Percentiles rank a stretch among this genome's conserved stretches.
Evolutionary conservation across 192 early-diverging fungal species (phyloP).

Genomic region (Entrophospora sp.): DNA sequence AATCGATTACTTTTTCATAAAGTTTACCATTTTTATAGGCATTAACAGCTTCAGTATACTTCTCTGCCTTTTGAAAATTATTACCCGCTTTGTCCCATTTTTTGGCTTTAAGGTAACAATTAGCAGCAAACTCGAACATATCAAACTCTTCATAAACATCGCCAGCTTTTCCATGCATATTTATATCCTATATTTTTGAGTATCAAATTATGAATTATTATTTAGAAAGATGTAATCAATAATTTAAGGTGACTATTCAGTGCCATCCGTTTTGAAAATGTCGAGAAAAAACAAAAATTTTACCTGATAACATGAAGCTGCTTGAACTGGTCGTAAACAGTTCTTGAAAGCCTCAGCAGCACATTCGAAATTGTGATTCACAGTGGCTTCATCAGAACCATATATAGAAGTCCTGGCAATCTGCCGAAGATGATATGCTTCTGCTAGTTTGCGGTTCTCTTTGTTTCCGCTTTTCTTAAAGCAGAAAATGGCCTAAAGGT

Average conservation of each 20-base stretch:
- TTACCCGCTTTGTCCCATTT: not conserved
- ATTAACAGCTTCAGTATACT: not conserved
- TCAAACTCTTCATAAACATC: no score
- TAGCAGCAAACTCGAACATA: not conserved
- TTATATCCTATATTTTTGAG: not conserved
- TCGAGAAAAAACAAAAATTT: not conserved
- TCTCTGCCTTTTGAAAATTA: no score
- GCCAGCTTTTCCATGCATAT: not conserved
- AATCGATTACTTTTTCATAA: no score
- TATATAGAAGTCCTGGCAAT: not conserved
- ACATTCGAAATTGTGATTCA: not conserved
- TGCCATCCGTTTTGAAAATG: no score
- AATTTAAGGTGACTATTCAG: not conserved
- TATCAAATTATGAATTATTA: not conserved
- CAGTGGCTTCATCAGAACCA: not conserved
- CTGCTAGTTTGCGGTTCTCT: not conserved
- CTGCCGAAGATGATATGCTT: conserved; percentile 9
- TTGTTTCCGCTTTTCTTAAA: not conserved
- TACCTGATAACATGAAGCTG: conserved; percentile 14
- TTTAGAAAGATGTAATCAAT: not conserved
- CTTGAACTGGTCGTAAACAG: not conserved
- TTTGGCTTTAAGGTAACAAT: not conserved
- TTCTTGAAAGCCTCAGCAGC: not conserved
- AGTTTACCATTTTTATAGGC: not conserved
- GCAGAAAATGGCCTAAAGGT: conserved; percentile 7